phyloP scores from a whole-genome alignment of 1,139 yeast species.

The Torulaspora pretoriensis region DNA sequence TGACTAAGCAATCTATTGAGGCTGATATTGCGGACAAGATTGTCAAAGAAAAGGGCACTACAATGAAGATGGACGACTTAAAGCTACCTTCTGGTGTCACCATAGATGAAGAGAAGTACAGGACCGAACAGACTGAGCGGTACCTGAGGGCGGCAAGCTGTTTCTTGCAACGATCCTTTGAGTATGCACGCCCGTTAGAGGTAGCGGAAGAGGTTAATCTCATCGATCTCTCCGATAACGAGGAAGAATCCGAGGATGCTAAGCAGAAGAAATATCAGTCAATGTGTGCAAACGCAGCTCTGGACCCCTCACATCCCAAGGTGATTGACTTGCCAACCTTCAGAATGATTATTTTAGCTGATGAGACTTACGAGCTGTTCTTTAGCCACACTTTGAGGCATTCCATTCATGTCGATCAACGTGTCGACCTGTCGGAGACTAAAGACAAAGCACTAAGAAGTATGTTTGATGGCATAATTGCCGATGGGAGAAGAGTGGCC shows the following conservation, averaged over 20 bases:
- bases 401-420: slow-evolving; percentile 64
- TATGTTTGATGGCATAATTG: slow-evolving; percentile 85
- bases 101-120: slow-evolving; percentile 59
- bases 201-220: slow-evolving; percentile 40
- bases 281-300: slow-evolving; percentile 65
- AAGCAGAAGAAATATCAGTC: slow-evolving; percentile 39
- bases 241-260: slow-evolving; percentile 24
- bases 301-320: slow-evolving; percentile 75
- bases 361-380: slow-evolving; percentile 83
- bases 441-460: slow-evolving; percentile 67
- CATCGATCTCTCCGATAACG: slow-evolving; percentile 40
- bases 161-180: slow-evolving; percentile 83
- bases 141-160: slow-evolving; percentile 83
- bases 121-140: slow-evolving; percentile 69
- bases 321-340: slow-evolving; percentile 80
- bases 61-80: slow-evolving; percentile 39
- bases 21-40: slow-evolving; percentile 61
- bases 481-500: slow-evolving; percentile 90
- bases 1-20: slow-evolving; percentile 60
- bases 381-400: slow-evolving; percentile 64
- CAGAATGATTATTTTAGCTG: slow-evolving; percentile 91
- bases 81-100: slow-evolving; percentile 55
- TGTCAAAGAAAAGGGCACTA: slow-evolving; percentile 35
- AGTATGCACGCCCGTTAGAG: slow-evolving; percentile 78
- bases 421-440: slow-evolving; percentile 44